These are phyloP conservation scores for Capsella rubella DNA, from an alignment of 441 rosid species.

Conservation along the genomic window DNA sequence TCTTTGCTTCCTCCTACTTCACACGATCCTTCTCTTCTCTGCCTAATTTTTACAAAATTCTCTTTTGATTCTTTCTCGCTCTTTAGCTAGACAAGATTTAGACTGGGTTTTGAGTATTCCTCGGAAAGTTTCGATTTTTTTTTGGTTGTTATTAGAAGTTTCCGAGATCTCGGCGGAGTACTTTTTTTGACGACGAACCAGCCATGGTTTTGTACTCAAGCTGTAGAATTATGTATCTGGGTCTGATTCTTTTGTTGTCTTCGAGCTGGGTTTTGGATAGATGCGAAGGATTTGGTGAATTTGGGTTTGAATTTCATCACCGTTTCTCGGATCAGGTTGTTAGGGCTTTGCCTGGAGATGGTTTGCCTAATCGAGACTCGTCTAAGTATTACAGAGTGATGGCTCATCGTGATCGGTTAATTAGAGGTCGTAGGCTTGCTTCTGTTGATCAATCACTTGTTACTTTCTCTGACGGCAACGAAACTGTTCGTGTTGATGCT, in stretches of 20 bases:
- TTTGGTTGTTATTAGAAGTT: neutral
- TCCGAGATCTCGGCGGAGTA: slow-evolving; percentile 45
- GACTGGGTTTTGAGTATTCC: neutral
- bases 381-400: slow-evolving; percentile 73
- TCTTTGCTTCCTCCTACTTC: neutral
- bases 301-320: slow-evolving; percentile 84
- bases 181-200: slow-evolving; percentile 17
- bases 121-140: neutral
- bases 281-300: slow-evolving; percentile 53
- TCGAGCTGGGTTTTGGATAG: slow-evolving; percentile 39
- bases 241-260: slow-evolving; percentile 6
- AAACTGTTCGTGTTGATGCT: slow-evolving; percentile 66
- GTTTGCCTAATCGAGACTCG: slow-evolving; percentile 65
- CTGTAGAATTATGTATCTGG: slow-evolving; percentile 28
- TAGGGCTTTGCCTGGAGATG: slow-evolving; percentile 53
- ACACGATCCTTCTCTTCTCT: slow-evolving; percentile 33
- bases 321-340: slow-evolving; percentile 69
- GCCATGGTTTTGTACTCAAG: slow-evolving; percentile 39
- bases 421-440: slow-evolving; percentile 68
- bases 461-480: slow-evolving; percentile 78
- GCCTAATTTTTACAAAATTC: slow-evolving; percentile 19
- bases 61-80: slow-evolving; percentile 1
- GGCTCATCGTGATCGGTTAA: slow-evolving; percentile 68
- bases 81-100: slow-evolving; percentile 13
- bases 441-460: slow-evolving; percentile 54